These are phyloP conservation scores for Lactifluus hygrophoroides DNA, from an alignment of 768 basidiomycete genomes.

Conservation along the genomic window DNA sequence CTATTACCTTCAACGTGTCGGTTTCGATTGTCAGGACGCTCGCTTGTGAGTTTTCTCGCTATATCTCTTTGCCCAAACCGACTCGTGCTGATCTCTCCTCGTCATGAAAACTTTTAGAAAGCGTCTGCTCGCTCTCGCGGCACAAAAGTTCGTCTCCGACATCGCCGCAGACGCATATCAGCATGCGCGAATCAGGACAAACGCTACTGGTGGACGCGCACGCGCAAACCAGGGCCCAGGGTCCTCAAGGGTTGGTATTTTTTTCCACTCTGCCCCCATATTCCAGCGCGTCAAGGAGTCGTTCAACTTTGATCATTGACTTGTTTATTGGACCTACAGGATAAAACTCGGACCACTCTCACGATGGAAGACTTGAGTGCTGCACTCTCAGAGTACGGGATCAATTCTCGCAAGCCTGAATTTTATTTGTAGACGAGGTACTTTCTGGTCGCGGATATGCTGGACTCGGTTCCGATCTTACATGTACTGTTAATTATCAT, in stretches of 20 bases:
- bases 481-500: slow-evolving; percentile 14
- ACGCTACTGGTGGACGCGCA: slow-evolving; percentile 66
- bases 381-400: slow-evolving; percentile 92
- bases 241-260: slow-evolving; percentile 48
- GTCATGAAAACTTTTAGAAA: slow-evolving; percentile 46
- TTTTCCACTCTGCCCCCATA: not conserved
- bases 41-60: slow-evolving; percentile 58
- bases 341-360: slow-evolving; percentile 86
- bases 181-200: slow-evolving; percentile 92
- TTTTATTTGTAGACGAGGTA: slow-evolving; percentile 59
- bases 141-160: slow-evolving; percentile 96
- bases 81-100: slow-evolving; percentile 6
- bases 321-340: slow-evolving; percentile 35
- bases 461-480: slow-evolving; percentile 5
- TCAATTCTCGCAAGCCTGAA: slow-evolving; percentile 89
- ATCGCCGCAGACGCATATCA: slow-evolving; percentile 96
- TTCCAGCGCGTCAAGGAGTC: not conserved
- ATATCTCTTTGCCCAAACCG: not conserved
- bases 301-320: not conserved
- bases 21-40: slow-evolving; percentile 92
- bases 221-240: slow-evolving; percentile 56
- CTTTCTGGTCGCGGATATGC: slow-evolving; percentile 5
- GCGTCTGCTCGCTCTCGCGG: slow-evolving; percentile 87
- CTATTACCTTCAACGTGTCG: slow-evolving; percentile 92
- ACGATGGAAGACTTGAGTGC: slow-evolving; percentile 96